Evolutionary conservation across 2,329 filamentous ascomycete genomes (phyloP).

Genomic region (Huntiella bhutanensis): DNA sequence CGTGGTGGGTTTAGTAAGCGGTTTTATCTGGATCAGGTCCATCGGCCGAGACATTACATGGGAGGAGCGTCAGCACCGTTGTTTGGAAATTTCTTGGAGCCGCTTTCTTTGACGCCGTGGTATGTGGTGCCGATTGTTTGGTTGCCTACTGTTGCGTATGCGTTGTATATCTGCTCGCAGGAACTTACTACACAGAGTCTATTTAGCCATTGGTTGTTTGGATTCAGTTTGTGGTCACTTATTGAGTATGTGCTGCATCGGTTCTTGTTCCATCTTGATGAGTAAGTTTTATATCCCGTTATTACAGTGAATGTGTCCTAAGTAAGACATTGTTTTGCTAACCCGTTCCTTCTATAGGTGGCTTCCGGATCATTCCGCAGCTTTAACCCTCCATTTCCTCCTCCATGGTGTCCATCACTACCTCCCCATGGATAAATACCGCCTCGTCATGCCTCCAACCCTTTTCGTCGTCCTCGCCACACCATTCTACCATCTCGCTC

Average conservation of each 20-base stretch:
- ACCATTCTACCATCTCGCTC: conserved; percentile 86
- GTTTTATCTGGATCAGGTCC: conserved; percentile 95
- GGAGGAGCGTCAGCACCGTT: conserved; percentile 81
- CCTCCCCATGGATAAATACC: conserved; percentile 95
- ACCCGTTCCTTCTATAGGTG: conserved; percentile 33
- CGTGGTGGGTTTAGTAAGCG: conserved; percentile 72
- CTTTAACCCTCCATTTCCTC: conserved; percentile 72
- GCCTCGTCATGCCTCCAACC: conserved; percentile 89
- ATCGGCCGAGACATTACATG: conserved; percentile 87
- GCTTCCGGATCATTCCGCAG: conserved; percentile 80
- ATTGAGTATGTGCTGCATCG: conserved; percentile 80
- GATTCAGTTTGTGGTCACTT: conserved; percentile 68
- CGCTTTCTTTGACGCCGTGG: conserved; percentile 89
- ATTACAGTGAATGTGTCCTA: not conserved
- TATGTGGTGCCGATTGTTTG: conserved; percentile 72
- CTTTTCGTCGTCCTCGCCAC: conserved; percentile 67
- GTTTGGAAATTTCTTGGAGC: conserved; percentile 97
- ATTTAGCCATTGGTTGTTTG: conserved; percentile 45
- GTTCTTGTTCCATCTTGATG: conserved; percentile 83
- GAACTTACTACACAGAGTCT: conserved; percentile 31
- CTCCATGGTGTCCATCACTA: conserved; percentile 97
- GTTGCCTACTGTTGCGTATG: conserved; percentile 64
- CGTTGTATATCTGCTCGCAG: conserved; percentile 42
- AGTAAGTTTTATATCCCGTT: conserved; percentile 34
- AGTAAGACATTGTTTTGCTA: conserved; percentile 14